phyloP scores from a whole-genome alignment of 1,284 basidiomycete genomes.

The Marasmius tenuissimus region DNA sequence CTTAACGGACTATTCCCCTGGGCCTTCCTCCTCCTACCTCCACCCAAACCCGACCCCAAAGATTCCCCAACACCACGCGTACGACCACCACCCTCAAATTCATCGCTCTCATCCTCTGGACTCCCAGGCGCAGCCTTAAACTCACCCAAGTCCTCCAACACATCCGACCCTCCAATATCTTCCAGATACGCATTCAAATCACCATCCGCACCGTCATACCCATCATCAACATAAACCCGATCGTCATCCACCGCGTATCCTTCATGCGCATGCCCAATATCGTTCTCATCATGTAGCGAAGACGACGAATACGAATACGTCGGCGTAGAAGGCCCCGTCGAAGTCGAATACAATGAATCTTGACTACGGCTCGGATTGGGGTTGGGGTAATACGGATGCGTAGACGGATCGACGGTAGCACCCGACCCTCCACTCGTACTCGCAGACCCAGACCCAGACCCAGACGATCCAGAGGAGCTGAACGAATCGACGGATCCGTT shows the following conservation, averaged over 20 bases:
- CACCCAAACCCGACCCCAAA: neutral
- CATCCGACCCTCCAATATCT: neutral
- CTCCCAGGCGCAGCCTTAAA: neutral
- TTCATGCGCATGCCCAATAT: constrained; percentile 11
- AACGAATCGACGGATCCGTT: neutral
- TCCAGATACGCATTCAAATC: neutral
- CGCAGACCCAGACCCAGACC: neutral
- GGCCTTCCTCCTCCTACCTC: neutral
- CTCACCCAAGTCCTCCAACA: neutral
- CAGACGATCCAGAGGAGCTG: neutral
- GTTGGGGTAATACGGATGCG: too few relatives aligned
- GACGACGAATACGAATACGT: neutral
- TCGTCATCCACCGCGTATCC: constrained; percentile 13
- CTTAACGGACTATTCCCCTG: neutral
- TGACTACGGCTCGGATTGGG: neutral
- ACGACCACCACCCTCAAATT: neutral
- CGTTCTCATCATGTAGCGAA: neutral
- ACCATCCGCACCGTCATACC: constrained; percentile 6
- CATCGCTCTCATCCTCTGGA: neutral
- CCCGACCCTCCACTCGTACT: neutral
- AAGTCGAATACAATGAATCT: neutral
- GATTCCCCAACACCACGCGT: neutral
- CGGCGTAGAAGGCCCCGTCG: neutral
- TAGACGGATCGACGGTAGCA: neutral
- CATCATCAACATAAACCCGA: constrained; percentile 14